Evolutionary conservation across 768 basidiomycete genomes (phyloP).

Genomic region (Pleurotus salmoneostramineus): DNA sequence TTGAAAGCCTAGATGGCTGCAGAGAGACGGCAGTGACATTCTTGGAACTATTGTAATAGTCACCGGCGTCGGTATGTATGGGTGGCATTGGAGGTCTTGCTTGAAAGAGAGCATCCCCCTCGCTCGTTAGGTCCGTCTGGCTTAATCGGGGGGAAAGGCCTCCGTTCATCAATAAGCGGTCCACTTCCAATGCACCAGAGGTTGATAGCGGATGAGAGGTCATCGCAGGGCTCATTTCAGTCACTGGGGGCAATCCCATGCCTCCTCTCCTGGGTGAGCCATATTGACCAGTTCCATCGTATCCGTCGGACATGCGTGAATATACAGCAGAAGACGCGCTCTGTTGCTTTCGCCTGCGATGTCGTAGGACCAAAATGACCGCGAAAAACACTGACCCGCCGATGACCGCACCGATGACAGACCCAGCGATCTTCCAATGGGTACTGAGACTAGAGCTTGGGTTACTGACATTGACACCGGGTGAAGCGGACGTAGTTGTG

Average conservation of each 20-base stretch:
- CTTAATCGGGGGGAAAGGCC: not conserved
- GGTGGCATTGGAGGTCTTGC: not conserved
- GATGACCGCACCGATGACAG: slow-evolving; percentile 1
- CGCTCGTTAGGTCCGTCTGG: not conserved
- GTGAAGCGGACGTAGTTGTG: not conserved
- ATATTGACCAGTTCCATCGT: not conserved
- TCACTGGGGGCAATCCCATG: not conserved
- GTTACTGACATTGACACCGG: not conserved
- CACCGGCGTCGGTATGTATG: too few relatives aligned
- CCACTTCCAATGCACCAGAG: not conserved
- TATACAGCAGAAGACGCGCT: not conserved
- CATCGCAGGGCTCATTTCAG: not conserved
- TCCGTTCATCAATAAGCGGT: not conserved
- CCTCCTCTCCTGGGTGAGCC: not conserved
- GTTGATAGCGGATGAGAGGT: not conserved
- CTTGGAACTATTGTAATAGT: not conserved
- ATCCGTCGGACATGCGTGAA: not conserved
- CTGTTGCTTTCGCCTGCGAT: not conserved
- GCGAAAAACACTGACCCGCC: not conserved
- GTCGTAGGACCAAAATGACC: not conserved
- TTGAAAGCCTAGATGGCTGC: not conserved
- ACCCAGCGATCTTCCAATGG: slow-evolving; percentile 3
- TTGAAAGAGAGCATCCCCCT: not conserved
- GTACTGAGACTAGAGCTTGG: not conserved
- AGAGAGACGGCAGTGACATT: slow-evolving; percentile 1